phyloP scores from a whole-genome alignment of 2,329 filamentous ascomycete genomes.

The Cytospora chrysosperma region DNA sequence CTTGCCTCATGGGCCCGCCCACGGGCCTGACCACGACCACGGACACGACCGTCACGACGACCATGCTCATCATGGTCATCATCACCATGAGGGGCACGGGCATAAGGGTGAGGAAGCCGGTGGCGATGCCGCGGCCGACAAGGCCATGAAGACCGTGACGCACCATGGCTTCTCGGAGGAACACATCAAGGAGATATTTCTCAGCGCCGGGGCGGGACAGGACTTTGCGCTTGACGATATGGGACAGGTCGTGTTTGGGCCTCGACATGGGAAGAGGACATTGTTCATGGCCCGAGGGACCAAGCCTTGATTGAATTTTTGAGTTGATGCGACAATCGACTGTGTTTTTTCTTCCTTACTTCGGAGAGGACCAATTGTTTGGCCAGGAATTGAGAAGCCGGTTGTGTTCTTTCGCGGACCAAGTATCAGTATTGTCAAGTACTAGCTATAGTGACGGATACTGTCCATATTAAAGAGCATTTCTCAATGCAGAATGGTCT shows the following conservation, averaged over 20 bases:
- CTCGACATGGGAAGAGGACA: constrained; percentile 37
- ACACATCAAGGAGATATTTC: constrained; percentile 60
- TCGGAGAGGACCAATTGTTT: neutral
- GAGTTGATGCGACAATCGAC: too few species aligned
- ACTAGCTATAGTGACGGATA: too few species aligned
- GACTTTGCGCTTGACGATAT: constrained; percentile 59
- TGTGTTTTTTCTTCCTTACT: too few species aligned
- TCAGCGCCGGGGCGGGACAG: constrained; percentile 56
- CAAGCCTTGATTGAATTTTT: constrained; percentile 36
- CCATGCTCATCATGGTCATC: neutral
- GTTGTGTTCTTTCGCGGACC: too few species aligned
- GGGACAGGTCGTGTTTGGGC: constrained; percentile 22
- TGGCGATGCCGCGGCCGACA: neutral
- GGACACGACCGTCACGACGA: neutral
- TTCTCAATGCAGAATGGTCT: too few species aligned
- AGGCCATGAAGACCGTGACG: constrained; percentile 51
- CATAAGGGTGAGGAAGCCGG: neutral
- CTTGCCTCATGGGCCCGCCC: constrained; percentile 50
- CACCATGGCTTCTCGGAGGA: constrained; percentile 65
- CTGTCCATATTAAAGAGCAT: too few species aligned
- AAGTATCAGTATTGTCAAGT: too few species aligned
- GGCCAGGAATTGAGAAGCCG: neutral
- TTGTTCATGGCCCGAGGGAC: constrained; percentile 53
- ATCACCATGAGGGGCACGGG: neutral
- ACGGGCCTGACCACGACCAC: neutral